Base-by-base conservation (phyloP, 352 stramenopile species). In the Aphanomyces stellatus region DNA sequence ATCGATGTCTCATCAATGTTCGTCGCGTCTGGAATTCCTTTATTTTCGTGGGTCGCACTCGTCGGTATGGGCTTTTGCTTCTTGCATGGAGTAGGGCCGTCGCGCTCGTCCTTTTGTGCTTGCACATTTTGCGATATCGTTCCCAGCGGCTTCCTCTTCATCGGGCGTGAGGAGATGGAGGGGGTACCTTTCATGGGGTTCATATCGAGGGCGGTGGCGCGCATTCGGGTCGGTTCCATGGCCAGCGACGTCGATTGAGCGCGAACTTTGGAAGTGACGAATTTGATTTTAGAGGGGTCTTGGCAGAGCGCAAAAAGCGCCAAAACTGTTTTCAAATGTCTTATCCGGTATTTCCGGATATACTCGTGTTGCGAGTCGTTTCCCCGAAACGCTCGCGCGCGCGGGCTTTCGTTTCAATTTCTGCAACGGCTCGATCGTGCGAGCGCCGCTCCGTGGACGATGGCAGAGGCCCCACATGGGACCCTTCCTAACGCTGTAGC, bases 111-210 rank as follows among this genome's bases (percentile, higher is more conserved):
- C 10, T 43, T 11, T 49, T 30, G 40, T 15, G 28, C 19, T 17
- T 34, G 28, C 15, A 34, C 60, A 24, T 57, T 67, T 10, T 35
- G 10, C n/a, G 60, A 67, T 25, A 67, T 25, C 4, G 60, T 57
- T 19, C 41, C 30, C 5, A 67, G 60, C n/a, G 60, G 60, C 46
- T 34, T 59, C 31, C 60, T 49, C 40, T 67, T 67, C 17, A 46
- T 22, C 41, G 41, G 27, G 19, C 19, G 5, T 22, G 25, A 5
- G n/a, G 8, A 10, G 19, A 8, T 13, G 6, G 42, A 25, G 42
- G 42, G 19, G 49, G 13, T 22, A 22, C 22, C 49, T 30, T 57
- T 57, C 10, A 35, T 22, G 49, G 22, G 17, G 7, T 57, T 24
- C 49, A 34, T 33, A 8, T 34, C 17, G 22, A 24, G 30, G 13